Percentiles rank a stretch among this genome's conserved stretches.
Evolutionary conservation across 306 rosid genomes (phyloP).

Genomic region (Sindora glabra): DNA sequence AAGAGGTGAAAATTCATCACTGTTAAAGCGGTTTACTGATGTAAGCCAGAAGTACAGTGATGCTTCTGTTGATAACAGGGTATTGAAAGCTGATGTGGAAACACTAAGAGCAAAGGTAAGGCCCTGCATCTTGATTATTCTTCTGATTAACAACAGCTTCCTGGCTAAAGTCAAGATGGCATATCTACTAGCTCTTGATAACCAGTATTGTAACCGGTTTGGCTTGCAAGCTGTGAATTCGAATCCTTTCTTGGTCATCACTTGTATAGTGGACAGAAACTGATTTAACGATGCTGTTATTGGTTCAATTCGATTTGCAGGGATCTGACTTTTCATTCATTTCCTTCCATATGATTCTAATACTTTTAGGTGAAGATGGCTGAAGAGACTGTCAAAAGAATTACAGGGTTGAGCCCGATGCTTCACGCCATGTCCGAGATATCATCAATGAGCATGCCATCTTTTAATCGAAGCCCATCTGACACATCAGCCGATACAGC

Average conservation of each 20-base stretch:
- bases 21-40: constrained; percentile 66
- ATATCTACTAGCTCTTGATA: neutral
- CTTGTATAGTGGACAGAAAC: no score
- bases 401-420: constrained; percentile 55
- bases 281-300: no score
- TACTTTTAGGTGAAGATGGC: constrained; percentile 72
- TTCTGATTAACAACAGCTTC: neutral
- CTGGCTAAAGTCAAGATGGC: neutral
- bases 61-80: constrained; percentile 81
- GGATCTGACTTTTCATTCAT: no score
- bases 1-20: constrained; percentile 74
- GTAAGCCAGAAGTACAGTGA: constrained; percentile 52
- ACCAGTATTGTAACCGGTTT: neutral
- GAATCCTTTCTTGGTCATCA: no score
- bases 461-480: constrained; percentile 60
- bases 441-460: constrained; percentile 47
- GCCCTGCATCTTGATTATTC: neutral
- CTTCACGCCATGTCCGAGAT: constrained; percentile 46
- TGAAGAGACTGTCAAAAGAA: constrained; percentile 71
- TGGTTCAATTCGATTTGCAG: no score
- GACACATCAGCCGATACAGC: constrained; percentile 70
- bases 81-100: constrained; percentile 80
- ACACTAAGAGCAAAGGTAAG: constrained; percentile 90
- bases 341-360: constrained; percentile 1
- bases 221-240: no score